These are phyloP conservation scores for Kluyveromyces lactis DNA, from an alignment of 805 yeast genomes.

Conservation along the genomic window DNA sequence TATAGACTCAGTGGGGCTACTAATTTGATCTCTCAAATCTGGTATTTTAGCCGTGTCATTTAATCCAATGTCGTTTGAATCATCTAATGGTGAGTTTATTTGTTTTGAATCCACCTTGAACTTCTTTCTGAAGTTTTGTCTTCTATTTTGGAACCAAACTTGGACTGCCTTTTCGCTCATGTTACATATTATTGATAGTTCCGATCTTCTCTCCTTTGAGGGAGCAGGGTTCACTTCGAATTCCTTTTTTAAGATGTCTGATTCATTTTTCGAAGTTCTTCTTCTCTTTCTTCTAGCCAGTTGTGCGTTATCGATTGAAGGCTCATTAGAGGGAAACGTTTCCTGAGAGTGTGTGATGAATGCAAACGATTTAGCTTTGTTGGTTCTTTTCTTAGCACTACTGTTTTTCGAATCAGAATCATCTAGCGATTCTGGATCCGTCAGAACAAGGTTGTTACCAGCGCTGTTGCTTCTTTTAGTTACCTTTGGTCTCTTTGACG, in stretches of 20 bases:
- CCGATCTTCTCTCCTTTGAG: slow-evolving; percentile 61
- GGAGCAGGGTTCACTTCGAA: slow-evolving; percentile 77
- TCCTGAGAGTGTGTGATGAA: slow-evolving; percentile 90
- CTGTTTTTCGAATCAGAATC: not conserved
- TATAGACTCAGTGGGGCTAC: slow-evolving; percentile 4
- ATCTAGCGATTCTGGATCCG: not conserved
- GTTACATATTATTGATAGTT: slow-evolving; percentile 70
- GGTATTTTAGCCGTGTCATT: not conserved
- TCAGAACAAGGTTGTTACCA: not conserved
- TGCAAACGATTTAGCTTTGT: slow-evolving; percentile 48
- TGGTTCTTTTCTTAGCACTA: slow-evolving; percentile 3
- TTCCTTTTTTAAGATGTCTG: slow-evolving; percentile 72
- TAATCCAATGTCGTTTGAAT: slow-evolving; percentile 3
- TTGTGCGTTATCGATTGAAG: slow-evolving; percentile 82
- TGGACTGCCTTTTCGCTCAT: slow-evolving; percentile 98
- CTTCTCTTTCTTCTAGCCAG: slow-evolving; percentile 91
- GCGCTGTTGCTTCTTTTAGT: not conserved
- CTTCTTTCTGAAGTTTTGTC: slow-evolving; percentile 66
- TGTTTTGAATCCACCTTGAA: not conserved
- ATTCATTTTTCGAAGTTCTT: slow-evolving; percentile 85
- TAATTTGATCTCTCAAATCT: slow-evolving; percentile 1
- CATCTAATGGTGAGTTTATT: slow-evolving; percentile 21
- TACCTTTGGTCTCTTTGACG: not conserved
- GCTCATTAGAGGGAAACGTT: slow-evolving; percentile 77
- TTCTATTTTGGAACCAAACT: slow-evolving; percentile 95